phyloP scores from a whole-genome alignment of 2,329 filamentous ascomycete genomes.

The Raffaelea deltoideospora region DNA sequence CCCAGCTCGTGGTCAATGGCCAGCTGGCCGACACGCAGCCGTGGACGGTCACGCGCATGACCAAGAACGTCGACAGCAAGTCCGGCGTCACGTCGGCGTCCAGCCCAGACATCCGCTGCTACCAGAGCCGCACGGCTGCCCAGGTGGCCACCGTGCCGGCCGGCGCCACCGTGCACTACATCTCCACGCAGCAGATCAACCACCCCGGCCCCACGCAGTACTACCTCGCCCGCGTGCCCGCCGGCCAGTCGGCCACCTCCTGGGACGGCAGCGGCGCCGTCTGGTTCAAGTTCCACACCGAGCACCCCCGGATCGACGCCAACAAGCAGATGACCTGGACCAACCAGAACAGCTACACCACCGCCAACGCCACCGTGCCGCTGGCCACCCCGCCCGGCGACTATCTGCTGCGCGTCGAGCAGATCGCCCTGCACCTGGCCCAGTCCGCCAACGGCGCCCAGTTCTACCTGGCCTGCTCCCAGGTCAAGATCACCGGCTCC shows the following conservation, averaged over 20 bases:
- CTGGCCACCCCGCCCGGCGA: slow-evolving; percentile 18
- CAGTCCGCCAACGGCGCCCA: slow-evolving; percentile 19
- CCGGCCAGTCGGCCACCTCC: slow-evolving; percentile 15
- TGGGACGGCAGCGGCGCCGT: slow-evolving; percentile 22
- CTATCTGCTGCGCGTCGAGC: slow-evolving; percentile 24
- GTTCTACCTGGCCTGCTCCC: slow-evolving; percentile 23
- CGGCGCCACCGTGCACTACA: slow-evolving; percentile 18
- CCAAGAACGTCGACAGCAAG: slow-evolving; percentile 21
- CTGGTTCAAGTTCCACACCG: slow-evolving; percentile 22
- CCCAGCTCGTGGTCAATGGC: slow-evolving; percentile 19
- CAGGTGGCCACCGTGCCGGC: slow-evolving; percentile 15
- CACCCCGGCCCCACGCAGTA: slow-evolving; percentile 25
- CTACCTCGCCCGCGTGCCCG: slow-evolving; percentile 22
- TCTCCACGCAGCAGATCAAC: slow-evolving; percentile 21
- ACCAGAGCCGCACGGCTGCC: slow-evolving; percentile 17
- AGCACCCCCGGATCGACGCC: slow-evolving; percentile 25
- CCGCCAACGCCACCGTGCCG: slow-evolving; percentile 20
- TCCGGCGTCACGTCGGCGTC: slow-evolving; percentile 17
- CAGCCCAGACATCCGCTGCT: slow-evolving; percentile 19
- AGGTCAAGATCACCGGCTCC: slow-evolving; percentile 21
- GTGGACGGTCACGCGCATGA: slow-evolving; percentile 20
- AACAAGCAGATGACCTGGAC: slow-evolving; percentile 30
- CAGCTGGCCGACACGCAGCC: slow-evolving; percentile 16
- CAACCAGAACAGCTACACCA: slow-evolving; percentile 19
- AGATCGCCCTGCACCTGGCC: slow-evolving; percentile 23